Evolutionary conservation across 768 basidiomycete genomes (phyloP).

Genomic region (Lyophyllum semitale): DNA sequence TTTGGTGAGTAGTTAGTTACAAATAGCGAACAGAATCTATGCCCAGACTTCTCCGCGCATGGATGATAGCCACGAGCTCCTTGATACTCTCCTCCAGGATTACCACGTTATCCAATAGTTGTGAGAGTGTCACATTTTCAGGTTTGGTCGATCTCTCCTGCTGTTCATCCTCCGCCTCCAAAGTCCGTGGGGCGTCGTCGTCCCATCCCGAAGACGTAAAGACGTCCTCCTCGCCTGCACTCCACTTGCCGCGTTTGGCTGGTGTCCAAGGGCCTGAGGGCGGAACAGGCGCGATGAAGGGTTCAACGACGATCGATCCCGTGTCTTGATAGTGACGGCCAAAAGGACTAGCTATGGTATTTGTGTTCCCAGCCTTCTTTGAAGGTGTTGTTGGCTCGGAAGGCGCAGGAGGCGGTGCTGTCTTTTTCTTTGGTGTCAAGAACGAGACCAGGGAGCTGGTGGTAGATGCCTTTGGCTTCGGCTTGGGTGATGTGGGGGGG

Average conservation of each 20-base stretch:
- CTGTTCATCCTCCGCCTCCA: slow-evolving; percentile 29
- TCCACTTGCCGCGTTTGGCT: slow-evolving; percentile 51
- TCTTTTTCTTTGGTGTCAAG: slow-evolving; percentile 74
- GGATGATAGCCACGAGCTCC: slow-evolving; percentile 84
- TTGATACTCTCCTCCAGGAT: slow-evolving; percentile 95
- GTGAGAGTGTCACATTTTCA: slow-evolving; percentile 71
- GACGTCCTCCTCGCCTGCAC: slow-evolving; percentile 69
- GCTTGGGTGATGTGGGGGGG: slow-evolving; percentile 36
- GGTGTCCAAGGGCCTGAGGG: slow-evolving; percentile 67
- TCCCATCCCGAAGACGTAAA: slow-evolving; percentile 48
- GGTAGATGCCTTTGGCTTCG: slow-evolving; percentile 55
- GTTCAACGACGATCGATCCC: slow-evolving; percentile 66
- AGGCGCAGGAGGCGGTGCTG: slow-evolving; percentile 31
- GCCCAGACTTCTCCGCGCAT: slow-evolving; percentile 80
- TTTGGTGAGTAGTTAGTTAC: slow-evolving; percentile 32
- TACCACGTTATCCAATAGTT: slow-evolving; percentile 90
- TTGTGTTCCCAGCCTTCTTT: slow-evolving; percentile 37
- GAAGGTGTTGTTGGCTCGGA: slow-evolving; percentile 50
- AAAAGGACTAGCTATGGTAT: slow-evolving; percentile 73
- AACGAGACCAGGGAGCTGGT: slow-evolving; percentile 73
- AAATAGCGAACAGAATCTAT: slow-evolving; percentile 82
- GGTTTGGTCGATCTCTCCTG: slow-evolving; percentile 29
- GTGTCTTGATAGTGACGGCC: slow-evolving; percentile 84
- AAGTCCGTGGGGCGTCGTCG: slow-evolving; percentile 19
- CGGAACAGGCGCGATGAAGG: slow-evolving; percentile 64